phyloP scores from a whole-genome alignment of 2,329 filamentous ascomycete species.

The Trichoderma lentiforme region DNA sequence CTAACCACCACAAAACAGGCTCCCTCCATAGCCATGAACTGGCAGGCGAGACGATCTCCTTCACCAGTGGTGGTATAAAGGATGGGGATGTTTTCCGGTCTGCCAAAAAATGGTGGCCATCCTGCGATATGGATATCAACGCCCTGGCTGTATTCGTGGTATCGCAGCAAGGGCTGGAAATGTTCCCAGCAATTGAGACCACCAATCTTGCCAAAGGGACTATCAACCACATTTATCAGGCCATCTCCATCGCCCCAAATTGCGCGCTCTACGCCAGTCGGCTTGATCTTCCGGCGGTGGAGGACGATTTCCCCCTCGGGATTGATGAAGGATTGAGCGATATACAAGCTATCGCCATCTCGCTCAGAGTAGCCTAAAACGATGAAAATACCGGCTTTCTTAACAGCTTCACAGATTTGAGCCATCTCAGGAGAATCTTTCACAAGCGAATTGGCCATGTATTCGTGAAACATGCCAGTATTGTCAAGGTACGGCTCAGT shows the following conservation, averaged over 20 bases:
- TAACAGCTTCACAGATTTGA: conserved; percentile 36
- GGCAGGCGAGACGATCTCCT: neutral
- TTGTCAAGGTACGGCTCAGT: neutral
- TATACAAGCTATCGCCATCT: conserved; percentile 41
- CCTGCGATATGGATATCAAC: neutral
- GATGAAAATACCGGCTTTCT: conserved; percentile 40
- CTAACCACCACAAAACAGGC: neutral
- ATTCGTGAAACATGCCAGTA: neutral
- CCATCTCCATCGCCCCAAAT: conserved; percentile 51
- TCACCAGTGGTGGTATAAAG: neutral
- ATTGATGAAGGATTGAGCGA: conserved; percentile 50
- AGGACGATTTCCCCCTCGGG: conserved; percentile 40
- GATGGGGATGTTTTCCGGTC: neutral
- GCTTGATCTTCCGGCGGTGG: conserved; percentile 46
- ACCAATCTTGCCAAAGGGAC: conserved; percentile 47
- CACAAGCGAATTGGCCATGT: conserved; percentile 24
- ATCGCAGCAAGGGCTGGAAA: conserved; percentile 22
- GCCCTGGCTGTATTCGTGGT: neutral
- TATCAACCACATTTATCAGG: conserved; percentile 38
- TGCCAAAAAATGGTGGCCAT: neutral
- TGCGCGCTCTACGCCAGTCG: conserved; percentile 43
- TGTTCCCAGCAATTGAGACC: conserved; percentile 54
- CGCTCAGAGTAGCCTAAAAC: conserved; percentile 47
- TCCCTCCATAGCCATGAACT: neutral
- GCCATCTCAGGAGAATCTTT: conserved; percentile 39